phyloP scores from a whole-genome alignment of 371 early-diverging fungal species.

The Mortierella sp. region DNA sequence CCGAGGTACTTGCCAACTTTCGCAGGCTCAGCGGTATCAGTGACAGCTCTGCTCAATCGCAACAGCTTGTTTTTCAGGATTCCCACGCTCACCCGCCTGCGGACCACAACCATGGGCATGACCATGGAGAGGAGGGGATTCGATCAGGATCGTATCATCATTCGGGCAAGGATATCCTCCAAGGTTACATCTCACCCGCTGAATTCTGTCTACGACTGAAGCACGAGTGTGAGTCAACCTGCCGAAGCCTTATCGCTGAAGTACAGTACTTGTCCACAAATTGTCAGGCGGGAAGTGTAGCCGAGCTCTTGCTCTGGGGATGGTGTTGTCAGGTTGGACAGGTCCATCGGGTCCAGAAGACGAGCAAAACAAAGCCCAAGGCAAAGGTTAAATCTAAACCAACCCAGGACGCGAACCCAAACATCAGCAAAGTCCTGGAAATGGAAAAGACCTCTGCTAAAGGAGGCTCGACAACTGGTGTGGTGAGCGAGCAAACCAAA shows the following conservation, averaged over 20 bases:
- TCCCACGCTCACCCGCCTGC: not conserved
- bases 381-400: no score
- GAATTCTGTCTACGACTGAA: conserved; percentile 45
- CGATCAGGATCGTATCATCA: conserved; percentile 19
- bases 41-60: not conserved
- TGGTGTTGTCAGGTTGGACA: conserved; percentile 42
- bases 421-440: not conserved
- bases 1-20: conserved; percentile 10
- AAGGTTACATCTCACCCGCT: conserved; percentile 11
- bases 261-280: conserved; percentile 24
- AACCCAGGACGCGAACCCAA: not conserved
- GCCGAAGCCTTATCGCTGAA: conserved; percentile 21
- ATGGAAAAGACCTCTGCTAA: no score
- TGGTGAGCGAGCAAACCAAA: not conserved
- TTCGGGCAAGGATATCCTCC: conserved; percentile 24
- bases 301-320: conserved; percentile 45
- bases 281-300: conserved; percentile 30
- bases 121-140: not conserved
- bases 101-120: conserved; percentile 1
- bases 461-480: not conserved
- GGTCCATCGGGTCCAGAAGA: conserved; percentile 9
- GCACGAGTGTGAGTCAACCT: conserved; percentile 45
- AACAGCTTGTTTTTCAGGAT: not conserved
- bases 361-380: no score
- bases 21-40: not conserved